Conservation (phyloP, 768 basidiomycete genomes). For the Tulasnella sp. region DNA sequence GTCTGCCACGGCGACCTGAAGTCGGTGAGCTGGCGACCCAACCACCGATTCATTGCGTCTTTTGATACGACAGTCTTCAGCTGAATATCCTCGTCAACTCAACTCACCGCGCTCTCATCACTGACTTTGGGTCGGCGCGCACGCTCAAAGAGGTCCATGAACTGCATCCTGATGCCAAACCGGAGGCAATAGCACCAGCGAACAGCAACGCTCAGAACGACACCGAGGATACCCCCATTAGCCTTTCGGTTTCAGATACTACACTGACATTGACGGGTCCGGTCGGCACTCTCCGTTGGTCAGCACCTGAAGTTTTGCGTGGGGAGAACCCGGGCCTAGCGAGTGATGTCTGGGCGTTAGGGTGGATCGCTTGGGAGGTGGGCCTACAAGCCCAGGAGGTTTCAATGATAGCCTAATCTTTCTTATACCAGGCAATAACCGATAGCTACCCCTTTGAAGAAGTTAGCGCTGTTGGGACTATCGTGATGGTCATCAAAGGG, state of each 20-base stretch:
- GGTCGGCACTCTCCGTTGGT: not conserved
- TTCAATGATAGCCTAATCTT: not conserved
- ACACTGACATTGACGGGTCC: not conserved
- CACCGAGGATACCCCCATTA: not conserved
- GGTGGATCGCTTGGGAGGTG: not conserved
- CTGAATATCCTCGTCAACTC: not conserved
- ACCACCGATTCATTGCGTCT: not conserved
- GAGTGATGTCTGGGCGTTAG: not conserved
- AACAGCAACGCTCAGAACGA: not conserved
- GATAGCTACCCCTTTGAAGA: not conserved
- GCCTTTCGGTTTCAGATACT: not conserved
- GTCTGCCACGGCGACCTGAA: not conserved
- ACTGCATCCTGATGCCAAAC: not conserved
- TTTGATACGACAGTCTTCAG: not conserved
- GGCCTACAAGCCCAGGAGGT: not conserved
- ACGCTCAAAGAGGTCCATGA: not conserved
- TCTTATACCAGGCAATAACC: not conserved
- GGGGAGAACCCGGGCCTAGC: not conserved
- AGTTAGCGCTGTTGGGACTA: not conserved
- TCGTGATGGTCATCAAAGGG: not conserved
- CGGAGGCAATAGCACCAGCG: not conserved
- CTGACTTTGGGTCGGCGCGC: not conserved
- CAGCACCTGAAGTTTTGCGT: not conserved
- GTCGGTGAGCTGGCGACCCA: not conserved
- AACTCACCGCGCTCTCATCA: not conserved